Evolutionary conservation across 1,284 basidiomycete species (phyloP), one percentile per base, ranked within the genome.

Genomic region (Austroboletus niveus): DNA sequence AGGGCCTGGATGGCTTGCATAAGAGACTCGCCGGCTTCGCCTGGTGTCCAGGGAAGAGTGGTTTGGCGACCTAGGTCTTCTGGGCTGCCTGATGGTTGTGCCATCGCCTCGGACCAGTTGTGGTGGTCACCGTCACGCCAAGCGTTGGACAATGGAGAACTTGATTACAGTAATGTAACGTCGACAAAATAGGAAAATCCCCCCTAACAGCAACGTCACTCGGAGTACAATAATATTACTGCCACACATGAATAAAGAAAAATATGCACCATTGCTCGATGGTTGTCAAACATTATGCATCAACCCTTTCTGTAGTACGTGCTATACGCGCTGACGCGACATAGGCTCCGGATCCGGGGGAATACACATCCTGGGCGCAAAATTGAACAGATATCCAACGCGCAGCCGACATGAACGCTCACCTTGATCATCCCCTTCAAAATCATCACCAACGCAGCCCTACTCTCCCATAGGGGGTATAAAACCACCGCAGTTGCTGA

Each of bases 401-500:
- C 8, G 22, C 2, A 20, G 35, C 20, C 11, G 45, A 22, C 29
- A 46, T 12, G 43, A 12, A 5, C 10, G 24, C 68, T 27, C 44
- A 79, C 87, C 78, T 84, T 88, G 53, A 82, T 59, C 40, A 92
- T 73, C 5, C 91, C 90, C 44, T 65, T 69, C 12, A 61, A 41
- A 47, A 94, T 89, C 62, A 80, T 70, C 5, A 31, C 43, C 30
- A 95, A 63, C 2, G 87, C 89, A 5, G 64, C 72, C 42, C 90
- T 75, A 55, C 89, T 92, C 75, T 97, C 94, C 71, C 78, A 94
- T 4, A 94, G 69, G 17, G 93, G 93, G 63, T 89, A 89, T n/a
- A 94, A 44, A 11, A 94, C 89, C 27, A 94, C 89, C 15, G 82
- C 76, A 57, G 85, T 77, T 15, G 85, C 78, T 8, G 87, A 89